phyloP scores from a whole-genome alignment of 495 filamentous ascomycete species.

The Haplographium delicatum region DNA sequence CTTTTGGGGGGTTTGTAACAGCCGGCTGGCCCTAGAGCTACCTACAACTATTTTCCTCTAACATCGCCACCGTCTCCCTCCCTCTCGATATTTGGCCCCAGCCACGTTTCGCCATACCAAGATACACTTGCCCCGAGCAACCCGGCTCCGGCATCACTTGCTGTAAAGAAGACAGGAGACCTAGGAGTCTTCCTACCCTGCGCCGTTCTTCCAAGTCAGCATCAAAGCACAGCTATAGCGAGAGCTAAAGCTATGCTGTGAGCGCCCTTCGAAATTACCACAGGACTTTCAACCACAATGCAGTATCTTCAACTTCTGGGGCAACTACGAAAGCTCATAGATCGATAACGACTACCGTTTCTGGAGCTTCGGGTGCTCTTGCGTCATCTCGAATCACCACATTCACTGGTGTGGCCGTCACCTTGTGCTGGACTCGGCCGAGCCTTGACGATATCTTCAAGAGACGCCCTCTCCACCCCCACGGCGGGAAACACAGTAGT shows the following conservation, averaged over 20 bases:
- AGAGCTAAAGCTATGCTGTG: slow-evolving; percentile 21
- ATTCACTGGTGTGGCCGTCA: not conserved
- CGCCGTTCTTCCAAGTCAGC: not conserved
- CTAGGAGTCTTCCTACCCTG: too few relatives aligned
- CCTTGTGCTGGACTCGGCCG: slow-evolving; percentile 8
- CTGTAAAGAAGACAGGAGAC: too few relatives aligned
- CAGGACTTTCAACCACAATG: slow-evolving; percentile 22
- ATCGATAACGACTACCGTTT: slow-evolving; percentile 16
- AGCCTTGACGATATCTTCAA: too few relatives aligned
- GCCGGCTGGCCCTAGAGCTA: too few relatives aligned
- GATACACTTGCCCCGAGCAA: not conserved
- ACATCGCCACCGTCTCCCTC: not conserved
- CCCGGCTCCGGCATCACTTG: not conserved
- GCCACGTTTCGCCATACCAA: too few relatives aligned
- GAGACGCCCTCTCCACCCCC: too few relatives aligned
- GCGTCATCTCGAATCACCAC: too few relatives aligned
- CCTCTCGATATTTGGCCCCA: too few relatives aligned
- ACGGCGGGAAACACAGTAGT: too few relatives aligned
- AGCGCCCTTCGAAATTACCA: slow-evolving; percentile 12
- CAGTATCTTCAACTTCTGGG: slow-evolving; percentile 21
- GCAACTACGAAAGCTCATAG: slow-evolving; percentile 23
- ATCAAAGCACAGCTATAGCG: slow-evolving; percentile 11
- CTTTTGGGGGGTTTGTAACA: too few relatives aligned
- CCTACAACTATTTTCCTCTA: too few relatives aligned
- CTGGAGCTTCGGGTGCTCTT: slow-evolving; percentile 9